Evolutionary conservation across 1,139 yeast species (phyloP).

Genomic region (Kodamaea fungicola): DNA sequence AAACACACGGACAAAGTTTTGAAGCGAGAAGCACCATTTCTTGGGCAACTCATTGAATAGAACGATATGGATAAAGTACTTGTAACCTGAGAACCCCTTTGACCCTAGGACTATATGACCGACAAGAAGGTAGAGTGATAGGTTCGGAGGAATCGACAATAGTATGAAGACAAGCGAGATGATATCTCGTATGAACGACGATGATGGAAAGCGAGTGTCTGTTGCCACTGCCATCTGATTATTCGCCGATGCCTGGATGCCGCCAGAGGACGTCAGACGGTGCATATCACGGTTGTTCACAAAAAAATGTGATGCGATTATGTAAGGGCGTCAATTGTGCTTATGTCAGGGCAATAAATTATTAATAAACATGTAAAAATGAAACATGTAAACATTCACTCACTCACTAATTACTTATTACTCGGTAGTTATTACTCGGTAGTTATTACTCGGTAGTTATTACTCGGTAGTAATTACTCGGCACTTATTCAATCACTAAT

Average conservation of each 20-base stretch:
- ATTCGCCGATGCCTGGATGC: neutral
- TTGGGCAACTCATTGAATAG: slow-evolving; percentile 8
- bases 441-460: too few species aligned
- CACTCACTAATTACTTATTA: too few species aligned
- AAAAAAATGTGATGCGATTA: neutral
- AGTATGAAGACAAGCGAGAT: slow-evolving; percentile 41
- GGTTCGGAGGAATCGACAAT: slow-evolving; percentile 38
- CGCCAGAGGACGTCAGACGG: neutral
- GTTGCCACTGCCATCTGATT: neutral
- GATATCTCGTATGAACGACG: slow-evolving; percentile 34
- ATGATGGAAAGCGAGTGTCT: slow-evolving; percentile 3
- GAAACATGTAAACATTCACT: too few species aligned
- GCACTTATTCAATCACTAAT: too few species aligned
- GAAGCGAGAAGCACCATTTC: slow-evolving; percentile 2
- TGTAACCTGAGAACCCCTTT: slow-evolving; percentile 37
- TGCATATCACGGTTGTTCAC: neutral
- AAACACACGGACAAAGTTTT: slow-evolving; percentile 7
- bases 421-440: too few species aligned
- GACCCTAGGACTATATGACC: slow-evolving; percentile 42
- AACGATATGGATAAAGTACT: slow-evolving; percentile 32
- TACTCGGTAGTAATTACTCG: too few species aligned
- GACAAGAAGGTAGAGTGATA: slow-evolving; percentile 35
- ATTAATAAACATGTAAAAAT: too few species aligned
- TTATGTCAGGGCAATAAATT: too few species aligned
- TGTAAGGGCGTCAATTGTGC: too few species aligned